Evolutionary conservation across 495 filamentous ascomycete genomes (phyloP), one percentile per base, ranked within the genome.

Genomic region (Rostrohypoxylon terebratum): DNA sequence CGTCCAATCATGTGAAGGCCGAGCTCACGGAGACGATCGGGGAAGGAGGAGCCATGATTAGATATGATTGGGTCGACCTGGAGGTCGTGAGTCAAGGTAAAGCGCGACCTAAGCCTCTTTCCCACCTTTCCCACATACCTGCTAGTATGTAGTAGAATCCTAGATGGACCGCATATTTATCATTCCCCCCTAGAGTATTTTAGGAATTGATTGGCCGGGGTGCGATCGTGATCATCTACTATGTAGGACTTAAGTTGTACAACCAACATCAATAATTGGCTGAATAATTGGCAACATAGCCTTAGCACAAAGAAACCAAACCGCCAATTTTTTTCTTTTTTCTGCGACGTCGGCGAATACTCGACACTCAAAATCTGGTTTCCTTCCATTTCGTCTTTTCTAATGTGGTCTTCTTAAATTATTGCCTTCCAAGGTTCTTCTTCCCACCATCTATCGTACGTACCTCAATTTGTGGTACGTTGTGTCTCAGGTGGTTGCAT

Each of bases 401-500:
- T 38, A 13, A 13, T 8, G 23, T 55, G n/a, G 18, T 28, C 51
- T 55, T 55, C 18, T 55, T 42, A 50, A 48, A 65, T 42, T 61
- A 47, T 45, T 40, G 34, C 23, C 51, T 59, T 34, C 50, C 13
- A n/a, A n/a, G n/a, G n/a, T n/a, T n/a, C n/a, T n/a, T 31, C 34
- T 51, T 36, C 8, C 0, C 14, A 53, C 36, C 21, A 18, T 28
- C 23, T 31, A 21, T 48, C 20, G 40, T 18, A 4, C 23, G 28
- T 42, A 16, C 21, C n/a, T 20, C 28, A 38, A 18, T 5, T 40
- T 40, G 69, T 72, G 42, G 54, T 45, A 67, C 63, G 1, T 9
- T 16, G n/a, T 51, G 38, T 66, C 58, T 66, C 57, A 66, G 55
- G 8, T 18, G 40, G 9, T 31, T 63, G 55, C 71, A 73, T 69